Conservation (phyloP, 2,329 filamentous ascomycete genomes). For the Diaporthe vexans region DNA sequence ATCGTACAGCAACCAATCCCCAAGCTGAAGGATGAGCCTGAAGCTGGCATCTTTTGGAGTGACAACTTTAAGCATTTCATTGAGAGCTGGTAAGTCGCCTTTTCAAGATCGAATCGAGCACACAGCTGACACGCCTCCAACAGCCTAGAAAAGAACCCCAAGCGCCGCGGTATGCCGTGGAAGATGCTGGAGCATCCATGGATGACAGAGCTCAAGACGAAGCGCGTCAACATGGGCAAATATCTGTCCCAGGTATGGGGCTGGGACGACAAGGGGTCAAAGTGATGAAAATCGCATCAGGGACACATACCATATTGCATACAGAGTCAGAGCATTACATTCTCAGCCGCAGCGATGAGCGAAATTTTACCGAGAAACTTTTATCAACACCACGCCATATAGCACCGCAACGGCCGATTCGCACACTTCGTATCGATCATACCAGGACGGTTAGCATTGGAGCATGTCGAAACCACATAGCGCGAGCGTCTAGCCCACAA, state of each 20-base stretch:
- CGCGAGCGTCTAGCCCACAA: constrained; percentile 15
- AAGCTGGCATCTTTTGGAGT: constrained; percentile 92
- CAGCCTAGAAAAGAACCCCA: constrained; percentile 94
- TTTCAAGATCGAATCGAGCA: neutral
- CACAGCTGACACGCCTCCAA: constrained; percentile 40
- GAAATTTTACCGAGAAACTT: constrained; percentile 15
- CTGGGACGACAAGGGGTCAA: constrained; percentile 76
- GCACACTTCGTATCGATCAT: constrained; percentile 1
- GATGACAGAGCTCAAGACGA: constrained; percentile 96
- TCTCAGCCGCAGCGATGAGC: constrained; percentile 10
- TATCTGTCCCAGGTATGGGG: constrained; percentile 97
- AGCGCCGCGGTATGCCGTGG: constrained; percentile 92
- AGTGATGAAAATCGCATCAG: constrained; percentile 2
- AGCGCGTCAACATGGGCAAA: constrained; percentile 97
- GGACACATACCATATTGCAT: constrained; percentile 1
- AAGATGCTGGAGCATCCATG: constrained; percentile 99
- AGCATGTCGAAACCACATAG: constrained; percentile 28
- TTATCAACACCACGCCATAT: neutral
- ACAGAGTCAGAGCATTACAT: constrained; percentile 10
- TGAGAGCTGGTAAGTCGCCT: constrained; percentile 90
- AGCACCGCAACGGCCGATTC: neutral
- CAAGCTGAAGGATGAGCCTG: constrained; percentile 93
- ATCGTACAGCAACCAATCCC: constrained; percentile 97
- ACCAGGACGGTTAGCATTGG: constrained; percentile 18
- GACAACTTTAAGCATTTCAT: constrained; percentile 99